A percentile compares a stretch with the other conserved stretches of the same genome.
Conservation (phyloP, 108 stramenopile species). For the Pseudonitzschia multiseries region DNA sequence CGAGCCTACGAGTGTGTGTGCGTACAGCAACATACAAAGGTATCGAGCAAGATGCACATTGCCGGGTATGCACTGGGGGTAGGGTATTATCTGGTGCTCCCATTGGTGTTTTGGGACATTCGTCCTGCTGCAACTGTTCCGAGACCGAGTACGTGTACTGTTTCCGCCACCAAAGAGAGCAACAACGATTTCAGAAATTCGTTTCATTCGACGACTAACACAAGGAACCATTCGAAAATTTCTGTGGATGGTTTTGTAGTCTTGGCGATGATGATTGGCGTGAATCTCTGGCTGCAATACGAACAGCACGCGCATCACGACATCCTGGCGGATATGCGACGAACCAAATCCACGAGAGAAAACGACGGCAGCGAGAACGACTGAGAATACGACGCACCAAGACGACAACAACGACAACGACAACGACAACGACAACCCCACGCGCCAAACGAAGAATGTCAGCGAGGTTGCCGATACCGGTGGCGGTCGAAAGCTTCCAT, state of each 20-base stretch:
- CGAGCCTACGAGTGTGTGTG: slow-evolving; percentile 58
- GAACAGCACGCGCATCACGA: slow-evolving; percentile 66
- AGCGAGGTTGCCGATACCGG: too few relatives aligned
- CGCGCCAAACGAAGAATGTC: too few relatives aligned
- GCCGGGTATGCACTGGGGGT: slow-evolving; percentile 70
- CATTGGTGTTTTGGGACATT: slow-evolving; percentile 51
- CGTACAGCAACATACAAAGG: slow-evolving; percentile 48
- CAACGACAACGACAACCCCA: slow-evolving; percentile 6
- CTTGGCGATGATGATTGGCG: slow-evolving; percentile 2
- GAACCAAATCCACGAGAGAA: neutral
- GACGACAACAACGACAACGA: neutral
- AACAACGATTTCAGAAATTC: too few relatives aligned
- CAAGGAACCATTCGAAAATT: neutral
- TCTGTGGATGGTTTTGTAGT: neutral
- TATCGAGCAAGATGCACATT: slow-evolving; percentile 60
- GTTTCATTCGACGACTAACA: neutral
- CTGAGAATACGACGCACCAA: neutral
- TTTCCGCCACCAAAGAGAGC: too few relatives aligned
- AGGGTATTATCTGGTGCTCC: slow-evolving; percentile 62
- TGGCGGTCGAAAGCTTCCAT: neutral
- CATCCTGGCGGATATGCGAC: slow-evolving; percentile 43
- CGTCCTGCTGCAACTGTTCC: neutral
- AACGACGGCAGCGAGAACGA: neutral
- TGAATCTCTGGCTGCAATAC: slow-evolving; percentile 57
- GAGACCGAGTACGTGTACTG: neutral